Evolutionary conservation across 2,329 filamentous ascomycete species (phyloP), one percentile per base, ranked within the genome.

Genomic region (Leptodontidium sp.): DNA sequence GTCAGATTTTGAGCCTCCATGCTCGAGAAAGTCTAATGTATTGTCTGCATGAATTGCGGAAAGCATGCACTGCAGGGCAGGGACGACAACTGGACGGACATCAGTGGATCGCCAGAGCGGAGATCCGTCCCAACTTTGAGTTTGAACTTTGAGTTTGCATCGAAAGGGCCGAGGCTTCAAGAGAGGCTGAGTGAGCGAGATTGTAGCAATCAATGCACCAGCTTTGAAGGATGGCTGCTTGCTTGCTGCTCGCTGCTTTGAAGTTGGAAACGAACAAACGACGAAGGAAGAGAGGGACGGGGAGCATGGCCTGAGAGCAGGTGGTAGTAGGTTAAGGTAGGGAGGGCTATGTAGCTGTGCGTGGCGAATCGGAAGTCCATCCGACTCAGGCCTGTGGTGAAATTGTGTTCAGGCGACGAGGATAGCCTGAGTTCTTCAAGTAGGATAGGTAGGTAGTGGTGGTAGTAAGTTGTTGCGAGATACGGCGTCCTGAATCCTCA

Each of bases 91-190:
- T 45, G 21, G 15, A 59, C 35, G 21, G 15, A 59, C 35, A 59
- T 59, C 57, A 40, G 57, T 59, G 57, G 57, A 59, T 59, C 52
- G 8, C 3, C 7, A 43, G 35, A 24, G 35, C 17, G n/a, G 55
- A 40, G 57, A 59, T 59, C 35, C 57, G 35, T 59, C 57, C 57
- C 57, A 59, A 59, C 57, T 59, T 59, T 59, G 57, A 59, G 57
- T 59, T 59, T 43, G 57, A 59, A 59, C 57, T 59, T 59, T 59
- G 57, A 59, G 57, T 59, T 59, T 43, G 57, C 38, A 26, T 15
- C 38, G 12, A n/a, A 40, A 59, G 38, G 12, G 21, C 57, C 57
- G 57, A 59, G 57, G 21, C 55, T 14, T 43, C 32, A 26, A 12
- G n/a, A 40, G 35, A 24, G 57, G 35, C 21, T 59, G 57, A 8